phyloP scores from a whole-genome alignment of 352 stramenopile genomes.

The Pythium brassicae region DNA sequence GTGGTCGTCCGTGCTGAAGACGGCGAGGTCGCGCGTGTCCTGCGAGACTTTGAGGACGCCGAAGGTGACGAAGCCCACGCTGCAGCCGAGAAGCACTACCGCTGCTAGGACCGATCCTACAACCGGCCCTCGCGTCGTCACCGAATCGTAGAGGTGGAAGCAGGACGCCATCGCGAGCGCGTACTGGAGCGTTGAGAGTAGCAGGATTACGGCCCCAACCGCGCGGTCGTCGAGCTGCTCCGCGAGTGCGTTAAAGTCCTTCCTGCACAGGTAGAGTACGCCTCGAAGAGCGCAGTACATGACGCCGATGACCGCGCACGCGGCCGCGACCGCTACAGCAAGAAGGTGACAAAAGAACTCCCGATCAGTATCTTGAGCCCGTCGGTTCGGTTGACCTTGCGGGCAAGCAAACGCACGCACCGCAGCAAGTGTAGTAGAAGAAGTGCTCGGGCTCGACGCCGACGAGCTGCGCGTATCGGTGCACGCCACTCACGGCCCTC shows the following conservation, averaged over 20 bases:
- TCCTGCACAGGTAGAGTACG: slow-evolving; percentile 16
- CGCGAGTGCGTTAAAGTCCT: slow-evolving; percentile 10
- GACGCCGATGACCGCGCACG: slow-evolving; percentile 20
- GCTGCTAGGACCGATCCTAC: slow-evolving; percentile 27
- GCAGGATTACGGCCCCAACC: slow-evolving; percentile 32
- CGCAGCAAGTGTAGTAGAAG: slow-evolving; percentile 46
- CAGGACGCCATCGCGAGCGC: slow-evolving; percentile 36
- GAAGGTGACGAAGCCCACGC: slow-evolving; percentile 31
- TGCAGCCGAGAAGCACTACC: slow-evolving; percentile 22
- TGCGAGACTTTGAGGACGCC: slow-evolving; percentile 35
- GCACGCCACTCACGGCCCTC: slow-evolving; percentile 19
- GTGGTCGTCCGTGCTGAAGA: slow-evolving; percentile 31
- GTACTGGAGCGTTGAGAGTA: slow-evolving; percentile 45
- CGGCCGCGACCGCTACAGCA: slow-evolving; percentile 15
- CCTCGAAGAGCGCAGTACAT: slow-evolving; percentile 30
- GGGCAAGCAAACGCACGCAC: slow-evolving; percentile 1
- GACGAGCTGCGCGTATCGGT: slow-evolving; percentile 31
- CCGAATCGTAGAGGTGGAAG: slow-evolving; percentile 39
- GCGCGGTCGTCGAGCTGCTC: slow-evolving; percentile 33
- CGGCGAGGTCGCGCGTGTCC: slow-evolving; percentile 30
- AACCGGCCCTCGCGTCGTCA: slow-evolving; percentile 10
- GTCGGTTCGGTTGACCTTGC: neutral
- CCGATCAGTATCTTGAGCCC: neutral
- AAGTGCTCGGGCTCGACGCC: slow-evolving; percentile 34
- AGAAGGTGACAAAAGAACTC: neutral